Evolutionary conservation across 23 red algal genomes (phyloP).

Genomic region (Gracilaria domingensis): DNA sequence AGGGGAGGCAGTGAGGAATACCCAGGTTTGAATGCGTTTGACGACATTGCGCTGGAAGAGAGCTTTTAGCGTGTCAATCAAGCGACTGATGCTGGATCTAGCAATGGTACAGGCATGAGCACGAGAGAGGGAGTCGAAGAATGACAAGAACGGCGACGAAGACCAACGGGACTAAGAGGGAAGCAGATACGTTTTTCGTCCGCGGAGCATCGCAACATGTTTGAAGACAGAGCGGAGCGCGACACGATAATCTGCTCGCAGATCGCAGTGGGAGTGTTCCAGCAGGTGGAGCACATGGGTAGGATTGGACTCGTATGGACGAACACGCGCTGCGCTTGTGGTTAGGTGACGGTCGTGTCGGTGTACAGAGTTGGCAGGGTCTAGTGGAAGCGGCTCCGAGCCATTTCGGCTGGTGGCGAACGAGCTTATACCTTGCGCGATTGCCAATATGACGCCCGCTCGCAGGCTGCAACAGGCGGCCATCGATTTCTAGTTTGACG

Average conservation of each 20-base stretch:
- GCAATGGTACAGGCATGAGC: conserved; percentile 1
- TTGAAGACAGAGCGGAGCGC: not conserved
- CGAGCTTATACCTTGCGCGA: not conserved
- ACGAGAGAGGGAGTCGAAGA: too few species aligned
- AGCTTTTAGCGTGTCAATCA: conserved; percentile 33
- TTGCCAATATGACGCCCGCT: not conserved
- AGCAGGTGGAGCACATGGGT: not conserved
- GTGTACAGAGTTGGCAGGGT: too few species aligned
- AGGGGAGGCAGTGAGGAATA: not conserved
- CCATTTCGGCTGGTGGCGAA: not conserved
- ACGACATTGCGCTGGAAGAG: conserved; percentile 28
- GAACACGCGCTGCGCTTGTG: not conserved
- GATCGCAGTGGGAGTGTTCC: not conserved
- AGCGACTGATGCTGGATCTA: not conserved
- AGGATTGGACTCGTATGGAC: not conserved
- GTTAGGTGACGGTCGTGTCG: not conserved
- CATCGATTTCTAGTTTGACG: conserved; percentile 7
- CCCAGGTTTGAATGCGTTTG: not conserved
- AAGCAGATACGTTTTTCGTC: conserved; percentile 9
- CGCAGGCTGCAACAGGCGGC: not conserved
- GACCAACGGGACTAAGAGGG: not conserved
- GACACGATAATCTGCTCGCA: not conserved
- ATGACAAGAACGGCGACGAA: not conserved
- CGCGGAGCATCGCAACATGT: conserved; percentile 20
- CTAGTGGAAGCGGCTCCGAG: not conserved